These are phyloP conservation scores for Cordyceps tenuipes DNA, from an alignment of 2,329 filamentous ascomycete genomes.

Conservation along the genomic window DNA sequence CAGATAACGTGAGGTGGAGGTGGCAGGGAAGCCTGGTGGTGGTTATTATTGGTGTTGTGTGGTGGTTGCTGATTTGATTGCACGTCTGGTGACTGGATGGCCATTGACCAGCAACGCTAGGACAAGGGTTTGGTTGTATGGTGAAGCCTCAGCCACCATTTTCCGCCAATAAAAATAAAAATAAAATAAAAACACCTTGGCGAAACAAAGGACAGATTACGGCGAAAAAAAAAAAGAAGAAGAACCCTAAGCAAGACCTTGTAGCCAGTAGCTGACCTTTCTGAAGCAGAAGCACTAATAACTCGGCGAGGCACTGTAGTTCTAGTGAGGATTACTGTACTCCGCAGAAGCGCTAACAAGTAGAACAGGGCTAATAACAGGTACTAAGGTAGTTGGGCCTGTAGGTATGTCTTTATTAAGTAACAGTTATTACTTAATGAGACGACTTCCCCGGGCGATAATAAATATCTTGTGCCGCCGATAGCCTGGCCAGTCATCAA, in stretches of 20 bases:
- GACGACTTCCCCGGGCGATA: background rate
- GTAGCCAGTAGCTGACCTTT: background rate
- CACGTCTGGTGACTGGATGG: conserved; percentile 7
- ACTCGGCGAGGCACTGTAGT: background rate
- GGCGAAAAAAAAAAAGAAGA: too few relatives aligned
- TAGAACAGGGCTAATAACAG: too few relatives aligned
- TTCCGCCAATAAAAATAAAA: background rate
- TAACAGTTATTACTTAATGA: too few relatives aligned
- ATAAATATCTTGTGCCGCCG: background rate
- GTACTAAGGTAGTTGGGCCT: too few relatives aligned
- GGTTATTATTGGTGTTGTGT: background rate
- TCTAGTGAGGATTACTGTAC: conserved; percentile 1
- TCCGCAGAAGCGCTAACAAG: too few relatives aligned
- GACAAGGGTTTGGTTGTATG: background rate
- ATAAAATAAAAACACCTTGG: background rate
- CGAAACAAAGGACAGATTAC: too few relatives aligned
- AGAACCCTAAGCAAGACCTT: background rate
- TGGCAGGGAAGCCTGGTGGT: conserved; percentile 1
- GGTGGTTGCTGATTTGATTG: background rate
- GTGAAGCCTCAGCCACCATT: background rate
- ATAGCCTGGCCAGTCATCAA: background rate
- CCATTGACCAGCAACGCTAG: background rate
- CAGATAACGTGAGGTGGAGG: background rate
- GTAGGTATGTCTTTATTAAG: too few relatives aligned
- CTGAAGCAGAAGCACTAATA: background rate